Conservation (phyloP, 2,329 filamentous ascomycete species). For the Colletotrichum somersetense region DNA sequence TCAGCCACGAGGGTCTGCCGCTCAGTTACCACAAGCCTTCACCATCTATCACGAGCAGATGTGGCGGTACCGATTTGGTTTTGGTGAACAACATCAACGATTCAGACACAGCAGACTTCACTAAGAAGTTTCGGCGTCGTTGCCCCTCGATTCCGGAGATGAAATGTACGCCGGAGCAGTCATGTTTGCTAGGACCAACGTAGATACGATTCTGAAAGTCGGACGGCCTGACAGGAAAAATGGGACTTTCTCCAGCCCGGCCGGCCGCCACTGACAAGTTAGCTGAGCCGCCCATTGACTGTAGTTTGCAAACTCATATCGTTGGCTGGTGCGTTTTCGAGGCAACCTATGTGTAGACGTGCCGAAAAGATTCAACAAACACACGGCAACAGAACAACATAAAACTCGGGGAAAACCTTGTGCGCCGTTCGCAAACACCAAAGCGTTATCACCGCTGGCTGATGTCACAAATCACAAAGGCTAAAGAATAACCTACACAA, state of each 20-base stretch:
- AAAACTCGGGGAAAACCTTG: neutral
- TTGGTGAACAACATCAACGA: neutral
- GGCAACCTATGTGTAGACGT: neutral
- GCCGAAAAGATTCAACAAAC: neutral
- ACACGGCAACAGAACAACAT: neutral
- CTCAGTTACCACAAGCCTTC: neutral
- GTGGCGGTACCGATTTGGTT: neutral
- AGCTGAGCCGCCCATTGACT: neutral
- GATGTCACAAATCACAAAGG: neutral
- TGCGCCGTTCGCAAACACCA: neutral
- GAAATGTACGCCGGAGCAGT: neutral
- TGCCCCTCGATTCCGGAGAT: neutral
- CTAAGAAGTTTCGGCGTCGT: neutral
- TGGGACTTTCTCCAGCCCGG: neutral
- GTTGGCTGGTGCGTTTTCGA: neutral
- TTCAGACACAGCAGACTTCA: neutral
- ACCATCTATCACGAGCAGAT: too few species aligned
- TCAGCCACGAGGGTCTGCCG: neutral
- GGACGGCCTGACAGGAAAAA: neutral
- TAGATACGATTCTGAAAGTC: constrained; percentile 7
- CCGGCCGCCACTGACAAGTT: neutral
- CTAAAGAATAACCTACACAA: neutral
- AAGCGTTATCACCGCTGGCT: neutral
- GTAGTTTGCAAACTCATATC: neutral
- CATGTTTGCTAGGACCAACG: neutral